Percentiles rank a stretch among this genome's conserved stretches.
Conservation (phyloP, 176 grass and related monocot species). For the Microstegium vimineum region DNA sequence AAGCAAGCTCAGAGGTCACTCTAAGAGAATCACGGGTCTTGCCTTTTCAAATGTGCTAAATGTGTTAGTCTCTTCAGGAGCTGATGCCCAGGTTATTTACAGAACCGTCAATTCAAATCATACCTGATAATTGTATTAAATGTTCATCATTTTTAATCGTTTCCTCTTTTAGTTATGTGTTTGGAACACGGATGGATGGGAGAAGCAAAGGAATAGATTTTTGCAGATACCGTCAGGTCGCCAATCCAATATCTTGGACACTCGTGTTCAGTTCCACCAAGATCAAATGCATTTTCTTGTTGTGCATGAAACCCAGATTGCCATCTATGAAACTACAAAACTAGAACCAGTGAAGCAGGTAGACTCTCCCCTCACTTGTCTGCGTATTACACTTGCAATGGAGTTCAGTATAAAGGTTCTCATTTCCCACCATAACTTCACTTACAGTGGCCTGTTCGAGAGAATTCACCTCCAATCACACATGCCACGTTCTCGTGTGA, state of each 20-base stretch:
- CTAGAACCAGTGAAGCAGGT: conserved; percentile 86
- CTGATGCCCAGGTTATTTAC: conserved; percentile 87
- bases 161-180: conserved; percentile 74
- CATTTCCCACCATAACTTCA: conserved; percentile 23
- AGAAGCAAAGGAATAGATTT: conserved; percentile 78
- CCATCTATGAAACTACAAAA: conserved; percentile 88
- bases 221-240: conserved; percentile 69
- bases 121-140: background rate
- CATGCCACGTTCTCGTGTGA: conserved; percentile 98
- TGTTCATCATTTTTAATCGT: conserved; percentile 9
- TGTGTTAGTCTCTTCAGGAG: conserved; percentile 90
- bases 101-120: conserved; percentile 18
- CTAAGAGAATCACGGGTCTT: conserved; percentile 97
- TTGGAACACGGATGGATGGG: conserved; percentile 94
- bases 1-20: conserved; percentile 94
- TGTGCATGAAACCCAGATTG: conserved; percentile 96
- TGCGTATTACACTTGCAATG: background rate
- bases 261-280: conserved; percentile 96
- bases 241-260: conserved; percentile 74
- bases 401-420: background rate
- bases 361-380: background rate
- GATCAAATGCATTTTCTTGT: conserved; percentile 94
- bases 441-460: conserved; percentile 75
- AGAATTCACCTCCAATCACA: conserved; percentile 86
- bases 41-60: conserved; percentile 93